Percentiles rank a stretch among this genome's conserved stretches.
phyloP scores from a whole-genome alignment of 805 yeast genomes.

The Priceomyces carsonii region DNA sequence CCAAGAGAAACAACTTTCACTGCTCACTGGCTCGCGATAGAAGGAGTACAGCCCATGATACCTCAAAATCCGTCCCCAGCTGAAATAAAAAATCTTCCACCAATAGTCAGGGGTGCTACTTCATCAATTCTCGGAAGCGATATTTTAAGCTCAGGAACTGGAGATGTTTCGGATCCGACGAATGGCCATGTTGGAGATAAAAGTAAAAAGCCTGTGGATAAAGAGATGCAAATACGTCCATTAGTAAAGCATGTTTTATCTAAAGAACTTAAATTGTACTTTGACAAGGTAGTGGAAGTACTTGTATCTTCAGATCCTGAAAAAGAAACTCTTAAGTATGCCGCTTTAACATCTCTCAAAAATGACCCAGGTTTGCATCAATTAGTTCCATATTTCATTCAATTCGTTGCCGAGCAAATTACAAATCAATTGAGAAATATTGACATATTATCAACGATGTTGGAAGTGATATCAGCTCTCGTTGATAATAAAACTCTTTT shows the following conservation, averaged over 20 bases:
- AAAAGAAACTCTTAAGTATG: conserved; percentile 61
- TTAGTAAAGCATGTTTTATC: conserved; percentile 93
- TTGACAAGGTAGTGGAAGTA: conserved; percentile 85
- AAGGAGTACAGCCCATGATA: conserved; percentile 97
- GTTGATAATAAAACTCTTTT: conserved; percentile 82
- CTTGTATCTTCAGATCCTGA: conserved; percentile 58
- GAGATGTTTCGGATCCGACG: conserved; percentile 12
- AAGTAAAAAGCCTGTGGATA: conserved; percentile 33
- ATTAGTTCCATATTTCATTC: conserved; percentile 92
- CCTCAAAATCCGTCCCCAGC: conserved; percentile 90
- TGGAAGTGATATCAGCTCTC: conserved; percentile 84
- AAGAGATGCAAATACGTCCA: conserved; percentile 73
- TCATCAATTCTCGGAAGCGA: conserved; percentile 46
- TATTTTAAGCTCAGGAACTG: conserved; percentile 31
- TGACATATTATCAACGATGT: conserved; percentile 73
- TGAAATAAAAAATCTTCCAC: conserved; percentile 77
- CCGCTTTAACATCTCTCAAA: conserved; percentile 81
- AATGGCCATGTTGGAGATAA: conserved; percentile 14
- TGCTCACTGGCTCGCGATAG: conserved; percentile 97
- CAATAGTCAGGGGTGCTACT: conserved; percentile 79
- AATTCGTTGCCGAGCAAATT: conserved; percentile 92
- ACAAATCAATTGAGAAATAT: conserved; percentile 81
- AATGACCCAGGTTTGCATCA: conserved; percentile 97
- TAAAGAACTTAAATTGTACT: conserved; percentile 89
- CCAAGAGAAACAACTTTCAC: conserved; percentile 92